phyloP scores from a whole-genome alignment of 75 land plant species.

The Cupressus sempervirens region DNA sequence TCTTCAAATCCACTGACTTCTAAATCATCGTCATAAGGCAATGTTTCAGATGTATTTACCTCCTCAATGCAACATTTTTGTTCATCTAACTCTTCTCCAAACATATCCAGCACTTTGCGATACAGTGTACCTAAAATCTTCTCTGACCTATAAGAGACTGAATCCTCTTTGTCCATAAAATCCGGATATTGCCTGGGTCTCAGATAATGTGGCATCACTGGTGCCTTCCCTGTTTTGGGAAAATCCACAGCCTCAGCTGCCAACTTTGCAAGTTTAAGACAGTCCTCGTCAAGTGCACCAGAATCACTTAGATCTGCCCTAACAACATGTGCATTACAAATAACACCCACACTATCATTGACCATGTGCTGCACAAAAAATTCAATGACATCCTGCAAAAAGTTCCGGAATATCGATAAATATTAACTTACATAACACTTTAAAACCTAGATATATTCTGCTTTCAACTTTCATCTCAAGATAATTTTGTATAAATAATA shows the following conservation, averaged over 20 bases:
- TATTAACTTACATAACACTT: not conserved
- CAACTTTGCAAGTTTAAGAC: slow-evolving; percentile 65
- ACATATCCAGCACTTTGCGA: slow-evolving; percentile 39
- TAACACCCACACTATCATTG: slow-evolving; percentile 72
- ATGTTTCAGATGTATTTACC: slow-evolving; percentile 7
- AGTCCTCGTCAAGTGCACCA: slow-evolving; percentile 70
- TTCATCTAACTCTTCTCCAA: slow-evolving; percentile 21
- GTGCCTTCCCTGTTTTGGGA: slow-evolving; percentile 83
- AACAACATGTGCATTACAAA: slow-evolving; percentile 93
- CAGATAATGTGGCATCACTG: slow-evolving; percentile 60
- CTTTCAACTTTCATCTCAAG: not conserved
- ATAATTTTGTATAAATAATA: not conserved
- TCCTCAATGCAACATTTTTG: slow-evolving; percentile 8
- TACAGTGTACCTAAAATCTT: slow-evolving; percentile 74
- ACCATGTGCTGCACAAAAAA: slow-evolving; percentile 75
- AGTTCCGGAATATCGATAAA: not conserved
- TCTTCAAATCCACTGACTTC: slow-evolving; percentile 50
- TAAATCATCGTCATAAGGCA: slow-evolving; percentile 63
- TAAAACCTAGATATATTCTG: not conserved
- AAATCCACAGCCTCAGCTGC: slow-evolving; percentile 89
- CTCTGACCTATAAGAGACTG: slow-evolving; percentile 51
- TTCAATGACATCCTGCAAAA: slow-evolving; percentile 69
- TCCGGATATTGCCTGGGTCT: slow-evolving; percentile 78
- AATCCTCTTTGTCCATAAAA: slow-evolving; percentile 80
- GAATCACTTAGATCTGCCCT: slow-evolving; percentile 74